These are phyloP conservation scores for Euphorbia corollata DNA, from an alignment of 441 rosid genomes.

Conservation along the genomic window DNA sequence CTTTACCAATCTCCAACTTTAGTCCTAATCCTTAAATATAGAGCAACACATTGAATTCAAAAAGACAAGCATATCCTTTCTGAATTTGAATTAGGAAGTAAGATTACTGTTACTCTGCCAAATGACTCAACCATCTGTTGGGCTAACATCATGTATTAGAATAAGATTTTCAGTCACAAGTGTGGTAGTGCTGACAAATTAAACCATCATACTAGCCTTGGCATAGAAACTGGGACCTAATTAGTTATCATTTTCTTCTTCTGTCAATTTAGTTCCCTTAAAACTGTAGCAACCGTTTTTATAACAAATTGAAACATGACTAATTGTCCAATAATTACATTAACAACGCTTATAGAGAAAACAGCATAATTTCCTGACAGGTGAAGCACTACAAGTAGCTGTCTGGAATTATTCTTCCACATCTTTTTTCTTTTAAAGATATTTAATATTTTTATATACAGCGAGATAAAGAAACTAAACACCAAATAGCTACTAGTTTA, in stretches of 20 bases:
- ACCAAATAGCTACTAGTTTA: conserved; percentile 4
- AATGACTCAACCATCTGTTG: background rate
- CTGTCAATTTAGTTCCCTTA: background rate
- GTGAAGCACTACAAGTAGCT: background rate
- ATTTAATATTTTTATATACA: background rate
- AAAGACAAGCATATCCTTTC: background rate
- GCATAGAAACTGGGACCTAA: background rate
- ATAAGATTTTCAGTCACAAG: background rate
- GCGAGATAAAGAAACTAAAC: background rate
- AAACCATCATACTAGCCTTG: background rate
- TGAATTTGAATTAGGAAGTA: background rate
- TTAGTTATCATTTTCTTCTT: background rate
- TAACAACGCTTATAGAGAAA: background rate
- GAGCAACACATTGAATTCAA: too few species aligned
- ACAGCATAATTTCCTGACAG: background rate
- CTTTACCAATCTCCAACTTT: too few species aligned
- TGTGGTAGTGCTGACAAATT: background rate
- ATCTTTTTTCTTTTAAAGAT: background rate
- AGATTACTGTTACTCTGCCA: background rate
- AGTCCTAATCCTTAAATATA: too few species aligned
- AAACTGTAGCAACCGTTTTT: background rate
- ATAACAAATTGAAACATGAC: background rate
- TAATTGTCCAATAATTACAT: background rate
- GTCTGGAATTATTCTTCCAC: background rate
- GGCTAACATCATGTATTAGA: conserved; percentile 1